Percentiles rank a stretch among this genome's conserved stretches.
phyloP scores from a whole-genome alignment of 73 alveolate genomes.

The Paramecium bursaria region DNA sequence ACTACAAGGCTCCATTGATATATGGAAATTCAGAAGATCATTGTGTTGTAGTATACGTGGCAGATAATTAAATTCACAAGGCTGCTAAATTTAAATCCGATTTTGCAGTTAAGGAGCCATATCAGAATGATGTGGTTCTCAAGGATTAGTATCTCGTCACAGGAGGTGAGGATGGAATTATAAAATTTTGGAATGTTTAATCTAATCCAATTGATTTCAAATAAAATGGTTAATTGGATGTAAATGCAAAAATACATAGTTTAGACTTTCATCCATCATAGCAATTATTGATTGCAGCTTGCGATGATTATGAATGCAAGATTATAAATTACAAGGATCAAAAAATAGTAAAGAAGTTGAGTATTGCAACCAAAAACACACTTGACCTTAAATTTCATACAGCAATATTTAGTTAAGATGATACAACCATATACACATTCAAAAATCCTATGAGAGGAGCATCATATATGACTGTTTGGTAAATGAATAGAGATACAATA shows the following conservation, averaged over 20 bases:
- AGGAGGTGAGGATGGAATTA: constrained; percentile 60
- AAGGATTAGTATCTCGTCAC: constrained; percentile 7
- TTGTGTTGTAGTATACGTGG: constrained; percentile 34
- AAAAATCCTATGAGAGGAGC: constrained; percentile 60
- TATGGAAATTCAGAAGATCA: constrained; percentile 24
- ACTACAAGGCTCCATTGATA: constrained; percentile 4
- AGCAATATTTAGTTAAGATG: constrained; percentile 43
- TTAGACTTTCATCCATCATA: constrained; percentile 22
- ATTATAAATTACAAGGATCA: constrained; percentile 14
- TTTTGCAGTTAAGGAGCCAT: constrained; percentile 19
- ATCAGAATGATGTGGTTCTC: constrained; percentile 25
- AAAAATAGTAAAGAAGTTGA: constrained; percentile 22
- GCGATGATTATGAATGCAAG: constrained; percentile 44
- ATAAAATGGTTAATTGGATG: not conserved
- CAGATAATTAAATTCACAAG: not conserved
- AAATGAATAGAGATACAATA: constrained; percentile 7
- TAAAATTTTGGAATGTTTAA: constrained; percentile 14
- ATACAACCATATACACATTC: constrained; percentile 8
- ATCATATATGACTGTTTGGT: constrained; percentile 52
- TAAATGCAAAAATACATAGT: not conserved
- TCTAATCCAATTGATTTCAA: not conserved
- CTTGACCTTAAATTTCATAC: constrained; percentile 32
- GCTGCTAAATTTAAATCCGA: constrained; percentile 23
- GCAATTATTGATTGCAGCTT: constrained; percentile 9
- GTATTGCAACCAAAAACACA: not conserved